Conservation (phyloP, 768 basidiomycete genomes). For the Auricularia sp. region DNA sequence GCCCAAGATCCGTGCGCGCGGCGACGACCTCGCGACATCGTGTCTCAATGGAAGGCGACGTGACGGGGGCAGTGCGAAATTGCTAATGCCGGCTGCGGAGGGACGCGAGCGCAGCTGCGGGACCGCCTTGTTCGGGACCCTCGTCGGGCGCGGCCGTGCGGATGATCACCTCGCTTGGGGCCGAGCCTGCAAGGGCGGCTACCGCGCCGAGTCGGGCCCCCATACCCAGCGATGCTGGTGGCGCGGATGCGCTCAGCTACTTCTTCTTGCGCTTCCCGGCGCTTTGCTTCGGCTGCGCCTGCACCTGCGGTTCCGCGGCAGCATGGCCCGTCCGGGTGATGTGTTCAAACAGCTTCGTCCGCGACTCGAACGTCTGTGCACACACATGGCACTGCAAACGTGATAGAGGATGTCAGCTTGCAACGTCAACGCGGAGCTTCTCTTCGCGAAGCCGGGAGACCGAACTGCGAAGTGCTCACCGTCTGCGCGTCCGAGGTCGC, state of each 20-base stretch:
- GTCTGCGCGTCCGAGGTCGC: slow-evolving; percentile 17
- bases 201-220: no score
- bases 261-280: slow-evolving; percentile 6
- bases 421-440: slow-evolving; percentile 5
- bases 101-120: no score
- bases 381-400: slow-evolving; percentile 56
- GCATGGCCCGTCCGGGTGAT: slow-evolving; percentile 66
- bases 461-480: slow-evolving; percentile 8
- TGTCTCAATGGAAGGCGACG: no score
- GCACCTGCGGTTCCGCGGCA: slow-evolving; percentile 24
- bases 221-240: no score
- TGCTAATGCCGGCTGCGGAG: no score
- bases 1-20: no score
- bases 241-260: not conserved
- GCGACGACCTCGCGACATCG: no score
- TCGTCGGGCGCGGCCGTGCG: no score
- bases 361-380: slow-evolving; percentile 47
- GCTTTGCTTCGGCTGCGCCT: slow-evolving; percentile 6
- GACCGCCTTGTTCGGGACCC: no score
- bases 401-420: slow-evolving; percentile 14
- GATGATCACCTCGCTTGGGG: no score
- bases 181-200: no score
- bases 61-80: no score
- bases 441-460: slow-evolving; percentile 1
- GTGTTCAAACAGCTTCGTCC: slow-evolving; percentile 67